Evolutionary conservation across 345 rosid species (phyloP).

Genomic region (Hibiscus trionum): DNA sequence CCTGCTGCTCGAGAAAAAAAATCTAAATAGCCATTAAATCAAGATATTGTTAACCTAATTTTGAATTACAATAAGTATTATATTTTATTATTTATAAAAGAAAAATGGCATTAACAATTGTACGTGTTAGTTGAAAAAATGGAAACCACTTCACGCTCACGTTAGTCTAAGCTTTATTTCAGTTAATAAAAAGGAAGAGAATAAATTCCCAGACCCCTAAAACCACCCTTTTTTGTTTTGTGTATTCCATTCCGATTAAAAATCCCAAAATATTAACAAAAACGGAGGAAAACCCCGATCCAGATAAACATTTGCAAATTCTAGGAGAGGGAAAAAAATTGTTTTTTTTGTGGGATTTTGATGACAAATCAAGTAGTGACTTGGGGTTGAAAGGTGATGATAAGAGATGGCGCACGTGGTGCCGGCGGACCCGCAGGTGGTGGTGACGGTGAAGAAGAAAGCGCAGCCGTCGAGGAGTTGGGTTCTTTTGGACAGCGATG

Average conservation of each 20-base stretch:
- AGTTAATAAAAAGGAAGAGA: neutral
- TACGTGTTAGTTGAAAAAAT: neutral
- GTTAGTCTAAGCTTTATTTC: neutral
- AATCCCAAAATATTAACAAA: neutral
- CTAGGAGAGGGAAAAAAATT: neutral
- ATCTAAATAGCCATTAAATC: too few species aligned
- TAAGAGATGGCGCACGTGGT: constrained; percentile 60
- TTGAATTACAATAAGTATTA: too few species aligned
- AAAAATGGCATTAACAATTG: neutral
- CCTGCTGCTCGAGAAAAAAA: too few species aligned
- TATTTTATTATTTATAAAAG: too few species aligned
- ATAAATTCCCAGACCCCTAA: neutral
- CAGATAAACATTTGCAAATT: neutral
- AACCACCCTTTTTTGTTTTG: neutral
- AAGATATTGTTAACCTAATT: too few species aligned
- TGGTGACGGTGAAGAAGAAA: constrained; percentile 53
- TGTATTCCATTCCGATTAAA: neutral
- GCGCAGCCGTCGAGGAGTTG: constrained; percentile 59
- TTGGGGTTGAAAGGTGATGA: constrained; percentile 9
- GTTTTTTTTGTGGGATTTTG: neutral
- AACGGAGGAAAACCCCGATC: too few species aligned
- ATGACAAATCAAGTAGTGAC: neutral
- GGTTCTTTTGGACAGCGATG: constrained; percentile 48
- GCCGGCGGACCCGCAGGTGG: constrained; percentile 54
- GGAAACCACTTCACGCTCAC: neutral